phyloP scores from a whole-genome alignment of 371 early-diverging fungal genomes.

The Haplosporangium sp. region DNA sequence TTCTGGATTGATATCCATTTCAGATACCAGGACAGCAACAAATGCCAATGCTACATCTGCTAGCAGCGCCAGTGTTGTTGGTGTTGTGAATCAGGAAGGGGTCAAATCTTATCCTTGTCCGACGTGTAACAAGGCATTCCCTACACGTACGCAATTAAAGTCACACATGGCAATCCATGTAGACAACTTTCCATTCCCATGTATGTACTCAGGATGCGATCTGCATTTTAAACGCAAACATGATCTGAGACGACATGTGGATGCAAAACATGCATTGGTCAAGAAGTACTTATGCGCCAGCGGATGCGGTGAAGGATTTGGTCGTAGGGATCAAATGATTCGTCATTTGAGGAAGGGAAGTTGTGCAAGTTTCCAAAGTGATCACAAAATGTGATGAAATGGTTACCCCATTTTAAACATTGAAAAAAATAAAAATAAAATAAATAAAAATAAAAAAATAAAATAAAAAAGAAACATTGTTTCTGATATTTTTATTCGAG shows the following conservation, averaged over 20 bases:
- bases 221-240: conserved; percentile 55
- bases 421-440: conserved; percentile 1
- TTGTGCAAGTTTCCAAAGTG: conserved; percentile 11
- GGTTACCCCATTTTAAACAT: too few species aligned
- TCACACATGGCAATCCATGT: conserved; percentile 54
- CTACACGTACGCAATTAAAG: conserved; percentile 52
- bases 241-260: conserved; percentile 53
- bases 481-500: too few species aligned
- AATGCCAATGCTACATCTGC: background rate
- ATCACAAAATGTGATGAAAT: background rate
- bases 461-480: background rate
- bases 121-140: conserved; percentile 48
- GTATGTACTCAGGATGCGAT: conserved; percentile 42
- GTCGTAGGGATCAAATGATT: conserved; percentile 51
- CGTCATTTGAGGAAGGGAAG: conserved; percentile 43
- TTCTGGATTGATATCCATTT: background rate
- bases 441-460: background rate
- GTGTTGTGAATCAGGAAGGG: conserved; percentile 3
- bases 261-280: conserved; percentile 53
- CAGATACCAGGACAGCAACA: too few species aligned
- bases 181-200: conserved; percentile 50
- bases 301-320: conserved; percentile 54
- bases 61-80: background rate
- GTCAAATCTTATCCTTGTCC: conserved; percentile 44
- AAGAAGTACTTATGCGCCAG: conserved; percentile 53